phyloP scores from a whole-genome alignment of 2,329 filamentous ascomycete genomes.

The Chaetothyriales sp. region DNA sequence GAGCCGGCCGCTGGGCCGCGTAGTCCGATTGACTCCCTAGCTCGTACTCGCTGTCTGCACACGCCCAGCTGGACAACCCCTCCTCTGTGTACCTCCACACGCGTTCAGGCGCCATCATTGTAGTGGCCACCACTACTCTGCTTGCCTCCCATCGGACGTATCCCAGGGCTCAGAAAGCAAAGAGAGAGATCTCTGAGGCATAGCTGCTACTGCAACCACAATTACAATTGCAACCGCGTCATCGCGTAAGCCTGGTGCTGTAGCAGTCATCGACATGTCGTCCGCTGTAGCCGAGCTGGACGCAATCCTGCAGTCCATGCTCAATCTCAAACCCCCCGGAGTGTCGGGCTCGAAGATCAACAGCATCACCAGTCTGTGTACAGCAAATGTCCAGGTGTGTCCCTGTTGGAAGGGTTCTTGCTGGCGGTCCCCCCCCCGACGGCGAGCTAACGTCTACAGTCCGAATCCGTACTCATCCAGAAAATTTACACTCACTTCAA shows the following conservation, averaged over 20 bases:
- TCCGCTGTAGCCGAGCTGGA: constrained; percentile 85
- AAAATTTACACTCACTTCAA: constrained; percentile 97
- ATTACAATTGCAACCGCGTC: neutral
- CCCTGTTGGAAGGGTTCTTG: constrained; percentile 1
- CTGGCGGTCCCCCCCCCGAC: constrained; percentile 2
- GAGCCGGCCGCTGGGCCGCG: neutral
- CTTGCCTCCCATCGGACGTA: neutral
- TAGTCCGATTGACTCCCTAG: neutral
- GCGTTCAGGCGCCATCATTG: neutral
- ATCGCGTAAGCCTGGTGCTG: neutral
- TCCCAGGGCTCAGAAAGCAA: neutral
- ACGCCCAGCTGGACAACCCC: neutral
- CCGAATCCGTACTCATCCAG: constrained; percentile 84
- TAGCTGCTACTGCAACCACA: neutral
- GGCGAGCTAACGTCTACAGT: constrained; percentile 40
- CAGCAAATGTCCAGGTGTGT: constrained; percentile 77
- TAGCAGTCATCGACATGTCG: constrained; percentile 41
- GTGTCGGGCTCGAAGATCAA: constrained; percentile 86
- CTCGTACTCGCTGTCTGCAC: neutral
- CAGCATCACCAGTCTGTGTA: constrained; percentile 73
- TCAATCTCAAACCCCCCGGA: constrained; percentile 77
- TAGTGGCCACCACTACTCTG: constrained; percentile 1
- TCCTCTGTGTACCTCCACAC: neutral
- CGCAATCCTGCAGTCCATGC: constrained; percentile 78
- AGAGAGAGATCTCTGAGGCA: neutral